Conservation (phyloP, 208 protist genomes). For the Acanthamoeba sp. region DNA sequence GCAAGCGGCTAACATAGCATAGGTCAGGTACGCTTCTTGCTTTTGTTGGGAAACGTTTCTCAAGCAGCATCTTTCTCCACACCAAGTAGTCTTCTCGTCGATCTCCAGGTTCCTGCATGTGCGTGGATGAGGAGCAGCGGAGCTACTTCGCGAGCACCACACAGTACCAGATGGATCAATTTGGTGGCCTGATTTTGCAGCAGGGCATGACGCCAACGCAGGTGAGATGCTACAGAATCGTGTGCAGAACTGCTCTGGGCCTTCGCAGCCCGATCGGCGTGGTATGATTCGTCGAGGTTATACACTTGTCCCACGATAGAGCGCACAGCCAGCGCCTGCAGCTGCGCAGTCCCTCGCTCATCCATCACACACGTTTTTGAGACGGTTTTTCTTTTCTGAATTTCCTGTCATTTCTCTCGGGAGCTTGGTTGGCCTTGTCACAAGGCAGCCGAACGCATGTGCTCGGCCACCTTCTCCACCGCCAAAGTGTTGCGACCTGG, state of each 20-base stretch:
- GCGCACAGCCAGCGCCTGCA: neutral
- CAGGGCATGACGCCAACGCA: neutral
- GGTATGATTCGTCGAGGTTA: neutral
- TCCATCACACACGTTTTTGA: no score
- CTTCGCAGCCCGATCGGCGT: neutral
- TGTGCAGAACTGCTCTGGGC: neutral
- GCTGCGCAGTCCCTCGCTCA: neutral
- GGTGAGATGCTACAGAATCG: neutral
- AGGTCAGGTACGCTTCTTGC: neutral
- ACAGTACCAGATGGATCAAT: slow-evolving; percentile 4
- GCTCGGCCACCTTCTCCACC: neutral
- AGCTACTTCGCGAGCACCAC: neutral
- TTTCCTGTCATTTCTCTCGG: no score
- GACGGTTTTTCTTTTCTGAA: no score
- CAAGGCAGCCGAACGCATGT: neutral
- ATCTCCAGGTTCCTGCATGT: neutral
- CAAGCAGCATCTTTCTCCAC: slow-evolving; percentile 13
- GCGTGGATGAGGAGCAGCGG: neutral
- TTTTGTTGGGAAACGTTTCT: neutral
- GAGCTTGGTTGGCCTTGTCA: no score
- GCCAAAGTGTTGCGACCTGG: neutral
- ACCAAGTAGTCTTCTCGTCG: neutral
- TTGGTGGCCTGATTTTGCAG: neutral
- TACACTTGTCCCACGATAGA: neutral
- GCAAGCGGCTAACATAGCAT: no score